Percentiles rank a stretch among this genome's conserved stretches.
Conservation (phyloP, 352 stramenopile genomes). For the Globisporangium iwayamae region DNA sequence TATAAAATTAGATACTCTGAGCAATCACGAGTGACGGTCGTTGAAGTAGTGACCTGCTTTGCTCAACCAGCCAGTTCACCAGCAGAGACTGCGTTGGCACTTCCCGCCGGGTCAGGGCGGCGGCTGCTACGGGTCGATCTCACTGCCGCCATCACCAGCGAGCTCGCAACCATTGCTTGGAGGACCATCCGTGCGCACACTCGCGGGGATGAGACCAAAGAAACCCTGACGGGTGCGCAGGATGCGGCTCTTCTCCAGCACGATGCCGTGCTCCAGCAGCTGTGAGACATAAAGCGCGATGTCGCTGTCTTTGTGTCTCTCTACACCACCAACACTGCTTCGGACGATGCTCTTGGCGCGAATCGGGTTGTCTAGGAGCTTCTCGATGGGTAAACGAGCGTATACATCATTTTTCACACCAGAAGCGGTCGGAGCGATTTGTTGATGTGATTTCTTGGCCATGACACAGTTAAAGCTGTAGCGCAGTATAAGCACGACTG, state of each 20-base stretch:
- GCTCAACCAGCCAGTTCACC: not conserved
- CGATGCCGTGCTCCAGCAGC: not conserved
- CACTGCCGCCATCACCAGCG: not conserved
- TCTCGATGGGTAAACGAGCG: constrained; percentile 2
- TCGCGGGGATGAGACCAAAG: not conserved
- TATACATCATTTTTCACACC: not conserved
- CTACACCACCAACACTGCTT: not conserved
- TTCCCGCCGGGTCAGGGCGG: not conserved
- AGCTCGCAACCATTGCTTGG: not conserved
- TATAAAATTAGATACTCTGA: not conserved
- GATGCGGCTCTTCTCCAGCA: not conserved
- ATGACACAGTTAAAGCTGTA: constrained; percentile 4
- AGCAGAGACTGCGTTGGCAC: not conserved
- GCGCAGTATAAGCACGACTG: not conserved
- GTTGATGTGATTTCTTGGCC: not conserved
- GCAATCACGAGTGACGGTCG: not conserved
- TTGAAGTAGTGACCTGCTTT: not conserved
- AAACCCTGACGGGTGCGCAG: not conserved
- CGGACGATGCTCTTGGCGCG: not conserved
- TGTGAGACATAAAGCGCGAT: not conserved
- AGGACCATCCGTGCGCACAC: not conserved
- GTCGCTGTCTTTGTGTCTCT: not conserved
- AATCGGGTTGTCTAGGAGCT: constrained; percentile 4
- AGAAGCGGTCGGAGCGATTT: not conserved
- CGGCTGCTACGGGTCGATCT: not conserved